Evolutionary conservation across 345 rosid species (phyloP).

Genomic region (Corchorus capsularis): DNA sequence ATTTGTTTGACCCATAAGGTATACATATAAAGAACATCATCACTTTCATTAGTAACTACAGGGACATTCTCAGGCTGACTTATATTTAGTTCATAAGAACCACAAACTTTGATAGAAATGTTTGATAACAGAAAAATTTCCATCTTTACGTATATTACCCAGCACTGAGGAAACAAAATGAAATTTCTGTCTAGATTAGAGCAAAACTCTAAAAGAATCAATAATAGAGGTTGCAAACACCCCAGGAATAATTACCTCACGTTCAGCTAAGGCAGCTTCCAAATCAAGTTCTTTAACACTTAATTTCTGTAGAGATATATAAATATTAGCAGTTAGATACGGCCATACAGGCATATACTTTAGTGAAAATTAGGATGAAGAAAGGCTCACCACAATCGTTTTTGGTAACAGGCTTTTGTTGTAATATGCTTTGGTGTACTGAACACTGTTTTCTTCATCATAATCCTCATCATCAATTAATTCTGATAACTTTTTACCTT

Average conservation of each 20-base stretch:
- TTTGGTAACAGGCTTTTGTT: constrained; percentile 66
- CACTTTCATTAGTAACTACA: neutral
- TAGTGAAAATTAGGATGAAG: neutral
- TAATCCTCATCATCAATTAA: constrained; percentile 74
- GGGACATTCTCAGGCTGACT: neutral
- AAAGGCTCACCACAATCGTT: constrained; percentile 59
- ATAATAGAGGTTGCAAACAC: constrained; percentile 10
- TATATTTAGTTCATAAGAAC: neutral
- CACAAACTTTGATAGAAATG: neutral
- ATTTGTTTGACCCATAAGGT: neutral
- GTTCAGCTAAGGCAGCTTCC: constrained; percentile 90
- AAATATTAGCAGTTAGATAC: constrained; percentile 25
- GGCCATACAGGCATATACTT: neutral
- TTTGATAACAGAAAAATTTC: neutral
- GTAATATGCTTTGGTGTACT: constrained; percentile 56
- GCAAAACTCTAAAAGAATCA: neutral
- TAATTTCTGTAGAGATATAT: constrained; percentile 59
- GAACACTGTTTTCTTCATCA: constrained; percentile 65
- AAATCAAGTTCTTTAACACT: constrained; percentile 92
- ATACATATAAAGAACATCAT: neutral
- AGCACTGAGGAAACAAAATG: neutral
- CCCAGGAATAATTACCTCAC: constrained; percentile 51
- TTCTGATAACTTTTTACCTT: constrained; percentile 77
- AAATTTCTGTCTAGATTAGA: neutral
- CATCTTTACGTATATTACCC: neutral